phyloP scores from a whole-genome alignment of 257 asterid species.

The Gardenia jasminoides region DNA sequence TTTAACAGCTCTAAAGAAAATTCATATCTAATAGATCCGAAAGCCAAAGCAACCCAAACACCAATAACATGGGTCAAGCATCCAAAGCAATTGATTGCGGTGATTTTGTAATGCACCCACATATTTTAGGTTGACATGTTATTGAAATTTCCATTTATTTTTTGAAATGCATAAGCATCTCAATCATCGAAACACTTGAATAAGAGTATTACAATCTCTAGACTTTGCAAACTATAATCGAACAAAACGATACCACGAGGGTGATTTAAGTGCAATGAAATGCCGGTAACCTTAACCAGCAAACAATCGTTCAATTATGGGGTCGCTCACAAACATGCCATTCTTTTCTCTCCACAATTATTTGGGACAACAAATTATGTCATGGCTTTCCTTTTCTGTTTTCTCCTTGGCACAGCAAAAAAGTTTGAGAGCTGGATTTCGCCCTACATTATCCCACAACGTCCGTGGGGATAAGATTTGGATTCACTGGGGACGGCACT shows the following conservation, averaged over 20 bases:
- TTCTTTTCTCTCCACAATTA: not conserved
- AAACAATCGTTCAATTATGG: not conserved
- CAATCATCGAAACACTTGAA: not conserved
- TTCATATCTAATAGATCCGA: no score
- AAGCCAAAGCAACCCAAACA: not conserved
- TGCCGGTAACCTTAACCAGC: not conserved
- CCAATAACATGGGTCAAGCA: no score
- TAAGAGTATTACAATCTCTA: not conserved
- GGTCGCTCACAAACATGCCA: not conserved
- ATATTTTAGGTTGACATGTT: no score
- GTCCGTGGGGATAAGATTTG: not conserved
- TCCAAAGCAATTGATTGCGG: not conserved
- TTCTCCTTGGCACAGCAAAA: not conserved
- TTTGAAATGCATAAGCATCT: no score
- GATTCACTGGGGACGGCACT: not conserved
- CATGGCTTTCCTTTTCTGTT: not conserved
- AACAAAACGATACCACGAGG: no score
- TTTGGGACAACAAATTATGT: not conserved
- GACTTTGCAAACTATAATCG: not conserved
- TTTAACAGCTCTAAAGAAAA: no score
- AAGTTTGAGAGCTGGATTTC: not conserved
- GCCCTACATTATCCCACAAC: no score
- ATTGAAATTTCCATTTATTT: no score
- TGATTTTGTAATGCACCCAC: not conserved
- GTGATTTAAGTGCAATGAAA: no score